Conservation (phyloP, 768 basidiomycete species). For the Termitomyces sp. region DNA sequence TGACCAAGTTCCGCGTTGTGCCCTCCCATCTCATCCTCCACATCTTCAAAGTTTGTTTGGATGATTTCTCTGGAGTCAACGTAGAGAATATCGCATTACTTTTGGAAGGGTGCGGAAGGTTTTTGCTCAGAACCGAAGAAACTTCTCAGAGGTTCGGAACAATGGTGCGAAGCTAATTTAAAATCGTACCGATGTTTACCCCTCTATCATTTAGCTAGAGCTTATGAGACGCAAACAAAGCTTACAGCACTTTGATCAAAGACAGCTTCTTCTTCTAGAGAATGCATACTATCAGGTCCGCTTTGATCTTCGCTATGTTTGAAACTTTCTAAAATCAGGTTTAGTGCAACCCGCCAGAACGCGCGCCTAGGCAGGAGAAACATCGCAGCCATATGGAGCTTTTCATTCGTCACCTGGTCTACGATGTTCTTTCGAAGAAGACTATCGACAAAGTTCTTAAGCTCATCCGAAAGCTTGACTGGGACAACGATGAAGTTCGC, state of each 20-base stretch:
- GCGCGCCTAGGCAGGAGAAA: slow-evolving; percentile 82
- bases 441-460: slow-evolving; percentile 96
- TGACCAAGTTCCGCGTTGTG: slow-evolving; percentile 95
- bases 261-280: slow-evolving; percentile 86
- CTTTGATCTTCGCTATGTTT: slow-evolving; percentile 4
- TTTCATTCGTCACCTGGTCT: slow-evolving; percentile 95
- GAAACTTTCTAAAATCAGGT: not conserved
- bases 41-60: slow-evolving; percentile 95
- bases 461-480: slow-evolving; percentile 89
- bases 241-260: slow-evolving; percentile 89
- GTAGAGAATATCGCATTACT: slow-evolving; percentile 91
- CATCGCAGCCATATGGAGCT: slow-evolving; percentile 82
- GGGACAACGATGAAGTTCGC: slow-evolving; percentile 74
- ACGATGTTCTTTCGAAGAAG: slow-evolving; percentile 88
- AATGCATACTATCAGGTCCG: slow-evolving; percentile 96
- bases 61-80: slow-evolving; percentile 91
- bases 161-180: slow-evolving; percentile 56
- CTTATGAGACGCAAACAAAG: slow-evolving; percentile 94
- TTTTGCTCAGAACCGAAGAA: slow-evolving; percentile 82
- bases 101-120: slow-evolving; percentile 92
- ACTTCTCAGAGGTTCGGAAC: slow-evolving; percentile 83
- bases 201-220: slow-evolving; percentile 54
- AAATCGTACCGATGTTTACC: slow-evolving; percentile 2
- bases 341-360: slow-evolving; percentile 96
- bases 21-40: slow-evolving; percentile 91